Base-by-base conservation (phyloP, 2,329 filamentous ascomycete species). In the Cercospora sp. region DNA sequence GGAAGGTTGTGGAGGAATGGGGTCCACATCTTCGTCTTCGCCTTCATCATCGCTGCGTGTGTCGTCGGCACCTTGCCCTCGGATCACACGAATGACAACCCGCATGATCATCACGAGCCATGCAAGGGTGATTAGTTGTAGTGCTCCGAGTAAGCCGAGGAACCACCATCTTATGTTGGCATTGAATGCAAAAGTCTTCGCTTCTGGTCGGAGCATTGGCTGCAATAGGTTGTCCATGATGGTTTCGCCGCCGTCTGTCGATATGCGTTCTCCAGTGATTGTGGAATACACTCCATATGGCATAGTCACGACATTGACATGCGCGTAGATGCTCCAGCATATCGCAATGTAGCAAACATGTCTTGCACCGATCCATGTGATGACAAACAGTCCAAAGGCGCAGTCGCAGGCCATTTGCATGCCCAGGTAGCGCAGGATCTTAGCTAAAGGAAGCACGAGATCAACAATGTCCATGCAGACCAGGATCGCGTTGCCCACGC, bases 381-480 rank as follows among this genome's bases (percentile, higher is more conserved):
- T 75, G 81, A 98, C 90, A 81, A 98, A 97, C 28, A 94, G 78
- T 42, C 89, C 94, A 76, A 98, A 98, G 60, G 89, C 87, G 69
- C 89, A 81, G 77, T 98, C 95, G 83, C 94, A 97, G 64, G 90
- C 81, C 3, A 82, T 89, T 70, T 88, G 88, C 80, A 87, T 93
- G 69, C 91, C 90, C 62, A 93, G 83, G 78, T 98, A 99, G 79
- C 97, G 97, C 73, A 98, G 87, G 75, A 94, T 92, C 81, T 99
- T 99, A 73, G 95, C 95, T 31, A 73, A 64, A 18, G 94, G 91
- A 48, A 99, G 85, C 69, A 97, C 86, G 61, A 97, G 85, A 77
- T 98, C 95, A 58, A 96, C 92, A 63, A 97, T 85, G 76, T 99
- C 95, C 93, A 98, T 97, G 72, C 97, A 86, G 64, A 93, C 90